Percentiles rank a stretch among this genome's conserved stretches.
phyloP scores from a whole-genome alignment of 2,329 filamentous ascomycete species.

The Scleromitrula shiraiana region DNA sequence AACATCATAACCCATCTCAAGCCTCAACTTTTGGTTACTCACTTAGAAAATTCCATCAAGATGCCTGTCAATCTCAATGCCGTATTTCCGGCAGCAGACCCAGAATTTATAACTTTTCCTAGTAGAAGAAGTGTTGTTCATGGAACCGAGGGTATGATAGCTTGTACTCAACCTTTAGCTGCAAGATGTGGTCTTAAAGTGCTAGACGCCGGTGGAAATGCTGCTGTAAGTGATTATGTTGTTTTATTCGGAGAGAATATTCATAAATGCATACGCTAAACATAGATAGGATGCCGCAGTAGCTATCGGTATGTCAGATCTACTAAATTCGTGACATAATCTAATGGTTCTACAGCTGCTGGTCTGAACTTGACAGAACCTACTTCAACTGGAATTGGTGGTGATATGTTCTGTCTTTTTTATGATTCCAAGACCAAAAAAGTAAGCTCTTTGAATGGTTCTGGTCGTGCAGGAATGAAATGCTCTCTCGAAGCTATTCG shows the following conservation, averaged over 20 bases:
- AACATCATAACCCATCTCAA: not conserved
- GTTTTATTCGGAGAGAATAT: no score
- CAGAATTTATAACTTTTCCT: constrained; percentile 55
- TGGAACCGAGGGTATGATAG: constrained; percentile 84
- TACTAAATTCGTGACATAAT: not conserved
- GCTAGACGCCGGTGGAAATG: constrained; percentile 83
- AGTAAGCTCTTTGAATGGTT: constrained; percentile 84
- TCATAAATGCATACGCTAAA: constrained; percentile 6
- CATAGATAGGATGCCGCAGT: constrained; percentile 77
- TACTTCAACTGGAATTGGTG: constrained; percentile 86
- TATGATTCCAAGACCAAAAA: constrained; percentile 51
- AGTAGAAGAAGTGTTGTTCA: constrained; percentile 88
- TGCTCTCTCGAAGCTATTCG: constrained; percentile 64
- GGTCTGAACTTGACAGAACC: constrained; percentile 92
- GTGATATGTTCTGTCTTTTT: constrained; percentile 57
- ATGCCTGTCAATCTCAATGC: constrained; percentile 29
- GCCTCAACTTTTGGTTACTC: not conserved
- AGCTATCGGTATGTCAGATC: constrained; percentile 59
- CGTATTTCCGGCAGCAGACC: constrained; percentile 25
- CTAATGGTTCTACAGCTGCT: constrained; percentile 52
- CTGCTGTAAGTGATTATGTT: constrained; percentile 55
- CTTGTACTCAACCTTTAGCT: constrained; percentile 83
- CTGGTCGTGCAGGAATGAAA: constrained; percentile 69
- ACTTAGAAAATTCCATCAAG: no score
- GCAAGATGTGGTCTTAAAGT: constrained; percentile 80